A percentile compares a stretch with the other conserved stretches of the same genome.
These are phyloP conservation scores for Plantago ovata DNA, from an alignment of 257 asterid species.

Conservation along the genomic window DNA sequence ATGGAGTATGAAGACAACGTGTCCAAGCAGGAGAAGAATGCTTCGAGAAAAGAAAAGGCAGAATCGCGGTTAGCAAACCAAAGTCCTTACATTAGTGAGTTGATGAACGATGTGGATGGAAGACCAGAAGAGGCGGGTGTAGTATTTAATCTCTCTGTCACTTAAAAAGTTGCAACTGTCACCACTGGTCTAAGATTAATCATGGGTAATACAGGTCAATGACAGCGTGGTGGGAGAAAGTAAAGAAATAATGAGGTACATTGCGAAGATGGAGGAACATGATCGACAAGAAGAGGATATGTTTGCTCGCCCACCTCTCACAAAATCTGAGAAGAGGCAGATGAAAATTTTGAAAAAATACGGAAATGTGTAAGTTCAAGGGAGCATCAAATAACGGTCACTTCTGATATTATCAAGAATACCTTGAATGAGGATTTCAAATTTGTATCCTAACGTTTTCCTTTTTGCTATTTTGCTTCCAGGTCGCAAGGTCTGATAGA, in stretches of 20 bases:
- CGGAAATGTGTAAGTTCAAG: slow-evolving; percentile 57
- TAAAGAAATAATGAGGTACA: slow-evolving; percentile 50
- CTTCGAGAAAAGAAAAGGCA: slow-evolving; percentile 56
- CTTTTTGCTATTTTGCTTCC: no score
- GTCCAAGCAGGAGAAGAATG: slow-evolving; percentile 66
- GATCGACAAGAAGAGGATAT: slow-evolving; percentile 71
- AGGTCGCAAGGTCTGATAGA: slow-evolving; percentile 82
- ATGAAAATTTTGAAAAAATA: slow-evolving; percentile 69
- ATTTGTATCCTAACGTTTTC: slow-evolving; percentile 8
- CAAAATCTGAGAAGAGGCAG: slow-evolving; percentile 63
- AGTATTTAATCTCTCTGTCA: slow-evolving; percentile 1
- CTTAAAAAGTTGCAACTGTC: background rate
- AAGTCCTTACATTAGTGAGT: slow-evolving; percentile 54
- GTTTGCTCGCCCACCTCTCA: slow-evolving; percentile 75
- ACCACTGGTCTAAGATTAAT: slow-evolving; percentile 20
- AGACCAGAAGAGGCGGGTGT: slow-evolving; percentile 80
- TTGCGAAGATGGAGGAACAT: slow-evolving; percentile 66
- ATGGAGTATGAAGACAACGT: slow-evolving; percentile 59
- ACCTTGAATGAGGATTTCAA: slow-evolving; percentile 10
- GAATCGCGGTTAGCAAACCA: slow-evolving; percentile 40
- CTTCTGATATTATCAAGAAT: slow-evolving; percentile 4
- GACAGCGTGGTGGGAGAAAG: slow-evolving; percentile 65
- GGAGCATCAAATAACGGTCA: background rate
- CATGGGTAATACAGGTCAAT: slow-evolving; percentile 45
- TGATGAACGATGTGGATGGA: slow-evolving; percentile 71